A percentile compares a stretch with the other conserved stretches of the same genome.
Evolutionary conservation across 73 alveolate genomes (phyloP).

Genomic region (Paramecium tetraurelia): DNA sequence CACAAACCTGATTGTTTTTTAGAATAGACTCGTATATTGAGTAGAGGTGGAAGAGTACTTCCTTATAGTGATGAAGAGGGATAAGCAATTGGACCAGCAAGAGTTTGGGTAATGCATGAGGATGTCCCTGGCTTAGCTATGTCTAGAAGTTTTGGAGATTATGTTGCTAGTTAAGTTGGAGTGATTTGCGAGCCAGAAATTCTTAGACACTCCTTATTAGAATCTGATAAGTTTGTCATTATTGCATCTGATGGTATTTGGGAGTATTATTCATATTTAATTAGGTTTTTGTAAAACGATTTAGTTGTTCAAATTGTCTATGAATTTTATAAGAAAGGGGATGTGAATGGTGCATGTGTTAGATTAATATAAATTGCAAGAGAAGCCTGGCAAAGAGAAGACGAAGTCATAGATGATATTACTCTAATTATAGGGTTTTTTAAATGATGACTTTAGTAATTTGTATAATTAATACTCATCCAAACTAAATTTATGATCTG

Average conservation of each 20-base stretch:
- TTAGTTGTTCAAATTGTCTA: slow-evolving; percentile 72
- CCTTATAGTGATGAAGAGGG: slow-evolving; percentile 82
- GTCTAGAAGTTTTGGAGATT: slow-evolving; percentile 85
- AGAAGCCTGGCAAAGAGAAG: slow-evolving; percentile 87
- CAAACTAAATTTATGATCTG: not conserved
- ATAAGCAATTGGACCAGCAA: slow-evolving; percentile 81
- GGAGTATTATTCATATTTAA: slow-evolving; percentile 62
- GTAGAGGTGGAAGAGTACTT: slow-evolving; percentile 76
- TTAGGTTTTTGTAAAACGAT: slow-evolving; percentile 76
- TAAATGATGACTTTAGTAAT: slow-evolving; percentile 9
- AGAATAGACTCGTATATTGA: slow-evolving; percentile 67
- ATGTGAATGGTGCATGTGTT: slow-evolving; percentile 85
- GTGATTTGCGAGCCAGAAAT: slow-evolving; percentile 79
- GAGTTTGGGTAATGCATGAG: slow-evolving; percentile 79
- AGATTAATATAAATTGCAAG: slow-evolving; percentile 72
- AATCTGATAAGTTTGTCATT: slow-evolving; percentile 74
- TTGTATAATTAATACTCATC: not conserved
- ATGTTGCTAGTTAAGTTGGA: slow-evolving; percentile 80
- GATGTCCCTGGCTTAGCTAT: slow-evolving; percentile 88
- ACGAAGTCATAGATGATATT: slow-evolving; percentile 91
- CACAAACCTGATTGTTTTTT: slow-evolving; percentile 73
- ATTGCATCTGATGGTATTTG: slow-evolving; percentile 88
- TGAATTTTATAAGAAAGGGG: slow-evolving; percentile 79
- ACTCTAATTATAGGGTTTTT: slow-evolving; percentile 81
- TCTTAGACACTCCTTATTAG: slow-evolving; percentile 61